Evolutionary conservation across 2,329 filamentous ascomycete species (phyloP), one percentile per base, ranked within the genome.

Genomic region (Xylaria sp.): DNA sequence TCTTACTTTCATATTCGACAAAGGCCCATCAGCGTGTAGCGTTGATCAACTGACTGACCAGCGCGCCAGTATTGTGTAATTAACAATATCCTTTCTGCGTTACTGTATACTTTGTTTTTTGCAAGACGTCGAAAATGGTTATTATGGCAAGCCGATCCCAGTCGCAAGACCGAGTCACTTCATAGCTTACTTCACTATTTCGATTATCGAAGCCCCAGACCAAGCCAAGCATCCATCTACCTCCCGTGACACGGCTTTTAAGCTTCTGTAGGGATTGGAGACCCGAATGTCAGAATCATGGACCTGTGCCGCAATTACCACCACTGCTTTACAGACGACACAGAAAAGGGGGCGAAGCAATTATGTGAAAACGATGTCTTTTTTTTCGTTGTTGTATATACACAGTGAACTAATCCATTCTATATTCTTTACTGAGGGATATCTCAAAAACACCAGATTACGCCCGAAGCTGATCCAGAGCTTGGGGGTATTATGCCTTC

Each of bases 371-470:
- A 37, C 31, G 48, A 2, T 5, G n/a, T n/a, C 7, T n/a, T 44
- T 51, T 41, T 31, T 18, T 8, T 44, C n/a, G 13, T n/a, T 20
- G 31, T 18, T 54, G 18, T 65, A 34, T 61, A 15, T 58, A 44
- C 56, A 58, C 54, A 59, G 25, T 41, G 28, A 2, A 65, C 65
- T 59, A 63, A 23, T 50, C 10, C 57, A 50, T 18, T 66, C 63
- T 69, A 69, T 69, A 65, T 25, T 28, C 28, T 31, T 57, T 65
- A 20, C 18, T 12, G 31, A 5, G 50, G 62, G 62, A 63, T 65
- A 69, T 69, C 62, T 58, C 37, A 58, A 25, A 25, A 69, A 65
- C 13, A 61, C 12, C 18, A 68, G 54, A 34, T 50, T 60, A 20
- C 44, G 23, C 41, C 34, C 56, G 20, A 68, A 51, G 44, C 51